phyloP scores from a whole-genome alignment of 352 stramenopile species.

The Pythium aphanidermatum region DNA sequence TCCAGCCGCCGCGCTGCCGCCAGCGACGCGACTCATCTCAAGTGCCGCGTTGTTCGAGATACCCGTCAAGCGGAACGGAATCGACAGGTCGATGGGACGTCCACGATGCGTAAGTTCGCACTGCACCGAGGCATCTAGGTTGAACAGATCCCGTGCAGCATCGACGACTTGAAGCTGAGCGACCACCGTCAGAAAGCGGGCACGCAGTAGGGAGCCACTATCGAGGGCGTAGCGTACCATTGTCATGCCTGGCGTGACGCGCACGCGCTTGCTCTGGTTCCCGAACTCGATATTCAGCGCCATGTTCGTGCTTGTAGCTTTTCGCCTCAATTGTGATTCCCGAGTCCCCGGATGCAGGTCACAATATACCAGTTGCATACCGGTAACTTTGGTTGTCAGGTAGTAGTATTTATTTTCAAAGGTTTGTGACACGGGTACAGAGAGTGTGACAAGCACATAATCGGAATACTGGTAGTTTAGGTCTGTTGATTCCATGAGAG shows the following conservation, averaged over 20 bases:
- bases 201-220: too few species aligned
- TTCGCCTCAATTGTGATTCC: too few species aligned
- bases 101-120: constrained; percentile 67
- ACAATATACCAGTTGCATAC: background rate
- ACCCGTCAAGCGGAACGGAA: constrained; percentile 80
- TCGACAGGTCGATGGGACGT: constrained; percentile 61
- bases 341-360: too few species aligned
- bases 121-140: constrained; percentile 30
- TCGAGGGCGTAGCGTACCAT: constrained; percentile 74
- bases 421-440: too few species aligned
- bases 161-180: constrained; percentile 71
- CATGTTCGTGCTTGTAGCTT: constrained; percentile 29
- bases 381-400: background rate
- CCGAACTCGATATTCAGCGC: constrained; percentile 72
- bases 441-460: too few species aligned
- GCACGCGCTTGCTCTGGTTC: constrained; percentile 65
- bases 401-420: too few species aligned
- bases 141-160: constrained; percentile 47
- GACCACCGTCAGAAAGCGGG: background rate
- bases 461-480: too few species aligned
- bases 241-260: constrained; percentile 60
- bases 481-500: too few species aligned
- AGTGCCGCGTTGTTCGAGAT: constrained; percentile 80
- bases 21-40: constrained; percentile 45
- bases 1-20: background rate